These are phyloP conservation scores for Plantago coronopus DNA, from an alignment of 305 asterid species.

Conservation along the genomic window DNA sequence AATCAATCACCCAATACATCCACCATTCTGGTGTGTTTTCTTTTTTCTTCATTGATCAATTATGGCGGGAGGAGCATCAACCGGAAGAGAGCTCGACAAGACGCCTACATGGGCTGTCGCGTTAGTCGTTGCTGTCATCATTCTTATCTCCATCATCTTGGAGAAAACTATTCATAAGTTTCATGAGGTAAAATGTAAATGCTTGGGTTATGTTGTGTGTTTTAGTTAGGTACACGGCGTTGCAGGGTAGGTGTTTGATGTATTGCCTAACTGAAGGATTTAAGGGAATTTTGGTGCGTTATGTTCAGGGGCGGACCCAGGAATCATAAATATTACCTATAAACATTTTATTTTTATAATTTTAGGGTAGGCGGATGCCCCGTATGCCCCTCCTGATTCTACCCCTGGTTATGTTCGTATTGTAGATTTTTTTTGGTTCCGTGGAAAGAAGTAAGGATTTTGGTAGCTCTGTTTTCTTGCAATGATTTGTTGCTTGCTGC, in stretches of 20 bases:
- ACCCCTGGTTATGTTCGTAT: not conserved
- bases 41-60: constrained; percentile 19
- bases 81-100: constrained; percentile 57
- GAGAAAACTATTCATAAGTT: constrained; percentile 59
- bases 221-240: not conserved
- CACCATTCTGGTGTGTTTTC: not conserved
- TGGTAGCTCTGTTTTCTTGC: no score
- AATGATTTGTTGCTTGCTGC: no score
- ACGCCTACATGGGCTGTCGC: constrained; percentile 87
- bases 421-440: no score
- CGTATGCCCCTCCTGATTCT: no score
- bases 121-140: constrained; percentile 53
- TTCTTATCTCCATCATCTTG: constrained; percentile 50
- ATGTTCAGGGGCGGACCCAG: no score
- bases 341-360: no score
- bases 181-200: constrained; percentile 32
- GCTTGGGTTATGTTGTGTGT: not conserved
- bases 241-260: not conserved
- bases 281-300: not conserved
- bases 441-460: no score
- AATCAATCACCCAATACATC: no score
- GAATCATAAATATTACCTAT: no score
- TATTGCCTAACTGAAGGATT: not conserved
- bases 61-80: constrained; percentile 37
- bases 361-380: no score